These are phyloP conservation scores for Flagelloscypha sp. DNA, from an alignment of 768 basidiomycete species.

Conservation along the genomic window DNA sequence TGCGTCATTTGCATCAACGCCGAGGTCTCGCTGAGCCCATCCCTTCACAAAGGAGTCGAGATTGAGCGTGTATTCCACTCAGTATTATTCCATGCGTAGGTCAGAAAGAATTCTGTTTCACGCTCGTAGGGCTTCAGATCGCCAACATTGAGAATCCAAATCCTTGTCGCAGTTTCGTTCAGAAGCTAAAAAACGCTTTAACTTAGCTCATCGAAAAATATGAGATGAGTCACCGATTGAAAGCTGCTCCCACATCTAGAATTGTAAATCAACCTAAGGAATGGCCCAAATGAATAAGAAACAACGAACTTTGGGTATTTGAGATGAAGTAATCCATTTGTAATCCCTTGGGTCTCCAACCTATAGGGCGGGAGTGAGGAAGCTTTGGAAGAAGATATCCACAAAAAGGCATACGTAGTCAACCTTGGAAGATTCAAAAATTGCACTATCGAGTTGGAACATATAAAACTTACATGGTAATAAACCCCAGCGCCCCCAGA, in stretches of 20 bases:
- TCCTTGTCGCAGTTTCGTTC: slow-evolving; percentile 44
- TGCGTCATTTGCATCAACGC: slow-evolving; percentile 30
- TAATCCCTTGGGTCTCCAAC: slow-evolving; percentile 61
- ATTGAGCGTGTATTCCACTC: slow-evolving; percentile 48
- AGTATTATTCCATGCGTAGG: slow-evolving; percentile 51
- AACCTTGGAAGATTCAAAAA: slow-evolving; percentile 20
- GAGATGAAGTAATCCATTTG: slow-evolving; percentile 74
- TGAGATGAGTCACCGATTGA: too few relatives aligned
- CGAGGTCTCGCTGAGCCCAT: slow-evolving; percentile 65
- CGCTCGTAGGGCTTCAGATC: slow-evolving; percentile 71
- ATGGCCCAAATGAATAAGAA: too few relatives aligned
- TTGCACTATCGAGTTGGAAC: background rate
- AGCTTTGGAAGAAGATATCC: too few relatives aligned
- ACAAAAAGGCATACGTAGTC: slow-evolving; percentile 39
- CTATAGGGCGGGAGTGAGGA: too few relatives aligned
- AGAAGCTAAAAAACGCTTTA: too few relatives aligned
- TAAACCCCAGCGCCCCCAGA: slow-evolving; percentile 66
- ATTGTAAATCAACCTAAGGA: too few relatives aligned
- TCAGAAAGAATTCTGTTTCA: slow-evolving; percentile 62
- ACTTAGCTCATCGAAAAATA: too few relatives aligned
- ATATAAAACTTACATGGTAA: slow-evolving; percentile 10
- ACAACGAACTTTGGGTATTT: too few relatives aligned
- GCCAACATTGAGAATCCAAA: slow-evolving; percentile 73
- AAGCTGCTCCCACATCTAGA: too few relatives aligned
- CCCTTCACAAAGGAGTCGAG: slow-evolving; percentile 39